phyloP scores from a whole-genome alignment of 179 eudicot species.

The Carnegiea gigantea region DNA sequence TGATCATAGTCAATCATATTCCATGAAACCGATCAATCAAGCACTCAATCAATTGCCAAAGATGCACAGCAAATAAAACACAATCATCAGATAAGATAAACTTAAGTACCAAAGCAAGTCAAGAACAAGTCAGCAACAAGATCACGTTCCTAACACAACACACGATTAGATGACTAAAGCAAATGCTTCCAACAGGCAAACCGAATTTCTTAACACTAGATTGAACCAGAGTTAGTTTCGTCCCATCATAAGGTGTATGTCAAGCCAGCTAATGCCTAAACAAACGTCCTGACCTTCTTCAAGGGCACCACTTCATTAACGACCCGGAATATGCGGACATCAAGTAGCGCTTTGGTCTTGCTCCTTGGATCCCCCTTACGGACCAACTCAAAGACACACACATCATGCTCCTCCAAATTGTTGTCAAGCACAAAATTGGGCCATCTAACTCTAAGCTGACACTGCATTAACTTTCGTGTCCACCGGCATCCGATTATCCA shows the following conservation, averaged over 20 bases:
- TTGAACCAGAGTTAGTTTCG: no score
- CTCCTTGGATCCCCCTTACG: neutral
- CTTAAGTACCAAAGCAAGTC: neutral
- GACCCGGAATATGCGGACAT: constrained; percentile 9
- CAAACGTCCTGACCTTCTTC: neutral
- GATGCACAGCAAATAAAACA: neutral
- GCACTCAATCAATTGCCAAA: no score
- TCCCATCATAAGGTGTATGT: no score
- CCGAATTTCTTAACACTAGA: no score
- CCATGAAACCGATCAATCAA: no score
- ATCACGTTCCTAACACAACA: neutral
- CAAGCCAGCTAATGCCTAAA: neutral
- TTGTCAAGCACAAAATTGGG: constrained; percentile 21
- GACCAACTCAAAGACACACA: constrained; percentile 20
- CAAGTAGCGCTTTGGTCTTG: neutral
- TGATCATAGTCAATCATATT: no score
- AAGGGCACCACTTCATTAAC: constrained; percentile 6
- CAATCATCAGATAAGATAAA: no score
- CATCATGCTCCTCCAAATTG: constrained; percentile 27
- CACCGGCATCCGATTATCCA: constrained; percentile 25
- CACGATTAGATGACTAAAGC: neutral
- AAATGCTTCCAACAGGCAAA: neutral
- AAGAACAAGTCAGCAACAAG: neutral
- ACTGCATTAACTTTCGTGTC: neutral
- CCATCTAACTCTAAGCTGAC: constrained; percentile 20